Conservation (phyloP, 805 yeast genomes). For the Kurtzmaniella cleridarum region DNA sequence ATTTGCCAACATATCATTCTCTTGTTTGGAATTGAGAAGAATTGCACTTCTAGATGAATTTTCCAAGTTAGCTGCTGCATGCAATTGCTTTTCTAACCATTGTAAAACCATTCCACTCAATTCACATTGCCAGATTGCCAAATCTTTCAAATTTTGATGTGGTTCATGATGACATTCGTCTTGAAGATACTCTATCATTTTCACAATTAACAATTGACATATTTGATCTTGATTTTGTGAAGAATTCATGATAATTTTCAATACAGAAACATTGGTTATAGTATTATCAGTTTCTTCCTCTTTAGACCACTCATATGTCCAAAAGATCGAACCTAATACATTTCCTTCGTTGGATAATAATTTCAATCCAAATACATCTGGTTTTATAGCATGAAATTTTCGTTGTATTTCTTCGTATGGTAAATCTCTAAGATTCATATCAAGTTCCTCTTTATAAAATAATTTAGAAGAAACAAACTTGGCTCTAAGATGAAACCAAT, state of each 20-base stretch:
- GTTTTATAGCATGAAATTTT: conserved; percentile 20
- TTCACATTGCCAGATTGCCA: conserved; percentile 33
- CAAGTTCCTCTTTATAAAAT: conserved; percentile 10
- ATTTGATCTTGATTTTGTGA: conserved; percentile 12
- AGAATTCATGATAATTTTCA: conserved; percentile 21
- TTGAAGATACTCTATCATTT: conserved; percentile 5
- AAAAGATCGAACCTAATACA: conserved; percentile 24
- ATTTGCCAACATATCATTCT: conserved; percentile 17
- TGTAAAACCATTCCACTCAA: conserved; percentile 10
- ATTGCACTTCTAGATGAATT: conserved; percentile 34
- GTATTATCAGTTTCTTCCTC: conserved; percentile 4
- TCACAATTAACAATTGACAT: conserved; percentile 11
- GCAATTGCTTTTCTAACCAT: conserved; percentile 11
- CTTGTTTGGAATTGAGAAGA: conserved; percentile 18
- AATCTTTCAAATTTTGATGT: conserved; percentile 6
- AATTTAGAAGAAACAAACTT: conserved; percentile 23
- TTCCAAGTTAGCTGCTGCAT: conserved; percentile 19
- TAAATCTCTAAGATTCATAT: conserved; percentile 7
- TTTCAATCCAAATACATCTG: conserved; percentile 28
- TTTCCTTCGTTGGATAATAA: conserved; percentile 10
- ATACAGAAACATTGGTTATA: conserved; percentile 21
- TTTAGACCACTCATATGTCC: conserved; percentile 34
- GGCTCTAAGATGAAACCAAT: conserved; percentile 40
- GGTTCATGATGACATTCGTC: conserved; percentile 4
- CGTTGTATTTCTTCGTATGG: conserved; percentile 15